These are phyloP conservation scores for Tricholoma matsutake DNA, from an alignment of 768 basidiomycete species.

Conservation along the genomic window DNA sequence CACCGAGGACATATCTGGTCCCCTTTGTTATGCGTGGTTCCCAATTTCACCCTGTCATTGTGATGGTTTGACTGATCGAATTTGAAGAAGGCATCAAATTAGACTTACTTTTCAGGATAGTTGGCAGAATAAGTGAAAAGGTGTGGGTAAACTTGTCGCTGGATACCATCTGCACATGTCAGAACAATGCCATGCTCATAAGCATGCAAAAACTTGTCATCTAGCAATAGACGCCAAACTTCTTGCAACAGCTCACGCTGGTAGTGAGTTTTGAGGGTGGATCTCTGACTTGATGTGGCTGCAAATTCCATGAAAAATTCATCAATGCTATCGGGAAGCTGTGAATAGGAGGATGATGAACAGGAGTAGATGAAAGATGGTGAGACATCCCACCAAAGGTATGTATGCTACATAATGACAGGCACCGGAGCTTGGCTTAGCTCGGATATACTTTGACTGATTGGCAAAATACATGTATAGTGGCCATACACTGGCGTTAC, in stretches of 20 bases:
- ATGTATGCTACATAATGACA: too few relatives aligned
- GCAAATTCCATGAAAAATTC: neutral
- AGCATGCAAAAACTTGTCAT: slow-evolving; percentile 24
- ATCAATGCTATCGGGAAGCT: neutral
- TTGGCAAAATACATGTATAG: too few relatives aligned
- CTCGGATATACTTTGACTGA: too few relatives aligned
- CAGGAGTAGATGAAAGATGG: too few relatives aligned
- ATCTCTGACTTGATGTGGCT: neutral
- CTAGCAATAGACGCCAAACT: slow-evolving; percentile 24
- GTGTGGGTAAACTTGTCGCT: slow-evolving; percentile 22
- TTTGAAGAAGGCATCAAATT: neutral
- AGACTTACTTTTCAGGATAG: slow-evolving; percentile 32
- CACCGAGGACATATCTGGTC: too few relatives aligned
- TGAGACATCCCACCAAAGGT: too few relatives aligned
- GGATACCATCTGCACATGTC: too few relatives aligned
- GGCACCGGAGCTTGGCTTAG: too few relatives aligned
- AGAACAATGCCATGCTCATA: too few relatives aligned
- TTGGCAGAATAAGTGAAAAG: slow-evolving; percentile 31
- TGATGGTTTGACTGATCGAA: too few relatives aligned
- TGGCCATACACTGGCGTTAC: too few relatives aligned
- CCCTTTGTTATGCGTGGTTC: neutral
- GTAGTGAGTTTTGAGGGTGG: slow-evolving; percentile 22
- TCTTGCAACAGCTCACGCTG: slow-evolving; percentile 23
- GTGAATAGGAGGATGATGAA: too few relatives aligned
- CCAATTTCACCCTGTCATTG: neutral